phyloP scores from a whole-genome alignment of 805 yeast genomes.

The Isabelozyma gotoi region DNA sequence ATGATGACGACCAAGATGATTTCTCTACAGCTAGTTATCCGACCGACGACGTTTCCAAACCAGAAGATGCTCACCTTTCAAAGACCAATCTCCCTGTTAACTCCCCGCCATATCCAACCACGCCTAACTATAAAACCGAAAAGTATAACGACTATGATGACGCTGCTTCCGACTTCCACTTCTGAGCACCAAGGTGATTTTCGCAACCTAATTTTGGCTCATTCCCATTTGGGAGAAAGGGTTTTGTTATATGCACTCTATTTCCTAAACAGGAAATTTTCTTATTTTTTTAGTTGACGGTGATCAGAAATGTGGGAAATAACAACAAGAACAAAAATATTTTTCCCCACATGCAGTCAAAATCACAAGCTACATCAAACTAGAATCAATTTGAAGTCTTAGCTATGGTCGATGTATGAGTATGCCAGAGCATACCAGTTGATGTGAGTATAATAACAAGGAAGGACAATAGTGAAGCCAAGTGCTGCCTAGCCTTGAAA shows the following conservation, averaged over 20 bases:
- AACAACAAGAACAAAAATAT: neutral
- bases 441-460: too few relatives aligned
- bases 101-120: constrained; percentile 4
- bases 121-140: constrained; percentile 8
- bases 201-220: neutral
- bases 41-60: neutral
- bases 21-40: constrained; percentile 8
- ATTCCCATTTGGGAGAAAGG: neutral
- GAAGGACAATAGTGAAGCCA: too few relatives aligned
- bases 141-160: constrained; percentile 10
- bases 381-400: too few relatives aligned
- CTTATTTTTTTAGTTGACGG: neutral
- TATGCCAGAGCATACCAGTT: too few relatives aligned
- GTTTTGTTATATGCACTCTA: neutral
- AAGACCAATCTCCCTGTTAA: neutral
- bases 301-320: neutral
- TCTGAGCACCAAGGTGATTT: constrained; percentile 8
- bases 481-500: too few relatives aligned
- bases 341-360: neutral
- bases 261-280: neutral
- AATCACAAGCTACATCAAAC: constrained; percentile 1
- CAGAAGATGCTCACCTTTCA: neutral
- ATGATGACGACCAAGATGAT: constrained; percentile 6
- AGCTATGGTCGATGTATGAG: too few relatives aligned
- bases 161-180: constrained; percentile 23